phyloP scores from a whole-genome alignment of 345 rosid species.

The Syzygium aromaticum region DNA sequence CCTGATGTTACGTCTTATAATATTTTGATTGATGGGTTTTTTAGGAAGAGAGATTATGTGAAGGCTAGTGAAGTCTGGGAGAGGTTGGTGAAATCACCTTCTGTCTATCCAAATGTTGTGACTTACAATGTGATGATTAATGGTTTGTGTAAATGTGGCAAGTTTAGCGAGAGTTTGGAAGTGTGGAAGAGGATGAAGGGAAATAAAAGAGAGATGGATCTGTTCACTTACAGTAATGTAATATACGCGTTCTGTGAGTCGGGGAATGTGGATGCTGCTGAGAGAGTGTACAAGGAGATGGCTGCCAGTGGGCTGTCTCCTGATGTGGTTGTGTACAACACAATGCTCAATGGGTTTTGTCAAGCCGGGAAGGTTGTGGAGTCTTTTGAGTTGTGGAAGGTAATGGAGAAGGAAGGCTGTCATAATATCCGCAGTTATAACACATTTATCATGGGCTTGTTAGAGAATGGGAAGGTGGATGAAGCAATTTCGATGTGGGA shows the following conservation, averaged over 20 bases:
- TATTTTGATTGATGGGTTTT: slow-evolving; percentile 63
- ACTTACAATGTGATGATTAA: slow-evolving; percentile 80
- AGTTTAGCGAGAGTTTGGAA: slow-evolving; percentile 52
- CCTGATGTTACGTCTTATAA: slow-evolving; percentile 72
- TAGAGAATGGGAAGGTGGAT: slow-evolving; percentile 49
- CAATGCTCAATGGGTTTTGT: slow-evolving; percentile 74
- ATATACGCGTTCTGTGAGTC: slow-evolving; percentile 53
- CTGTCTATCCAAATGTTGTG: slow-evolving; percentile 61
- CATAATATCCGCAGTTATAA: slow-evolving; percentile 56
- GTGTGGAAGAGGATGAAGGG: slow-evolving; percentile 74
- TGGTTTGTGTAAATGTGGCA: slow-evolving; percentile 72
- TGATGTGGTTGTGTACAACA: slow-evolving; percentile 69
- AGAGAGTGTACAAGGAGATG: slow-evolving; percentile 52
- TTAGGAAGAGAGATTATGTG: slow-evolving; percentile 34
- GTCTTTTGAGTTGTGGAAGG: slow-evolving; percentile 67
- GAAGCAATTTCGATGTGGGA: slow-evolving; percentile 65
- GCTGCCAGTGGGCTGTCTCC: slow-evolving; percentile 34
- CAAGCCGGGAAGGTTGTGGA: slow-evolving; percentile 46
- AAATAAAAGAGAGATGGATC: slow-evolving; percentile 57
- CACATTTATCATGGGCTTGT: slow-evolving; percentile 65
- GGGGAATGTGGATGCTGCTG: slow-evolving; percentile 65
- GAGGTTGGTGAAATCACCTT: slow-evolving; percentile 34
- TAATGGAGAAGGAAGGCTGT: slow-evolving; percentile 58
- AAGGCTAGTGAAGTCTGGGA: slow-evolving; percentile 61
- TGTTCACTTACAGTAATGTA: slow-evolving; percentile 59